These are phyloP conservation scores for Pleomassaria siparia DNA, from an alignment of 2,329 filamentous ascomycete genomes.

Conservation along the genomic window DNA sequence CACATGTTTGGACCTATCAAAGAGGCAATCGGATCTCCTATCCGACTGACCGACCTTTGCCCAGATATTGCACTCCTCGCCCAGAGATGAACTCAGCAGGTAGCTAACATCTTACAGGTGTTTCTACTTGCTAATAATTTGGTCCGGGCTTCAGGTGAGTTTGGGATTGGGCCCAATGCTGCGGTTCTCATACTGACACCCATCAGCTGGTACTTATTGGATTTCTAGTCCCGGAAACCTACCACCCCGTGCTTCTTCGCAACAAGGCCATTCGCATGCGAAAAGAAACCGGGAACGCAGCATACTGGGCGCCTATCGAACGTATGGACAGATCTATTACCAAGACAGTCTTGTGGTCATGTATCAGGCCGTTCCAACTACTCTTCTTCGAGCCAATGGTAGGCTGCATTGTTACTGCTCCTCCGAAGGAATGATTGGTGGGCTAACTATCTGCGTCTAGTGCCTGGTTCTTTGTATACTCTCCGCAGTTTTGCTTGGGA, in stretches of 20 bases:
- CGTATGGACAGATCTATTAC: constrained; percentile 67
- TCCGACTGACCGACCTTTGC: background rate
- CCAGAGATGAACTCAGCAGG: constrained; percentile 67
- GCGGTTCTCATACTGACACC: constrained; percentile 17
- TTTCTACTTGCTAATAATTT: constrained; percentile 80
- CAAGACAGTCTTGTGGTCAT: constrained; percentile 53
- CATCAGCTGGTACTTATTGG: constrained; percentile 63
- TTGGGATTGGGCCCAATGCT: background rate
- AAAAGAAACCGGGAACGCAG: constrained; percentile 73
- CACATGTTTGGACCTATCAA: no score
- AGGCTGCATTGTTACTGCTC: constrained; percentile 10
- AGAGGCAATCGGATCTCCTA: background rate
- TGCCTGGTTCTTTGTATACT: constrained; percentile 78
- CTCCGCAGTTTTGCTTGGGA: constrained; percentile 80
- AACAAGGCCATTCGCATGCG: constrained; percentile 71
- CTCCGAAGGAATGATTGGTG: constrained; percentile 26
- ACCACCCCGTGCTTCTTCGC: constrained; percentile 70
- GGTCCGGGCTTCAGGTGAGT: constrained; percentile 58
- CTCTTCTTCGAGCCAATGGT: constrained; percentile 80
- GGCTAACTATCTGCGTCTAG: constrained; percentile 30
- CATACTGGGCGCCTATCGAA: constrained; percentile 78
- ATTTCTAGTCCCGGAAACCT: constrained; percentile 83
- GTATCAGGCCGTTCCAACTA: constrained; percentile 72
- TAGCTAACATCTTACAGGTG: constrained; percentile 33
- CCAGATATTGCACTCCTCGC: background rate